These are phyloP conservation scores for Erysimum cheiri DNA, from an alignment of 441 rosid genomes.

Conservation along the genomic window DNA sequence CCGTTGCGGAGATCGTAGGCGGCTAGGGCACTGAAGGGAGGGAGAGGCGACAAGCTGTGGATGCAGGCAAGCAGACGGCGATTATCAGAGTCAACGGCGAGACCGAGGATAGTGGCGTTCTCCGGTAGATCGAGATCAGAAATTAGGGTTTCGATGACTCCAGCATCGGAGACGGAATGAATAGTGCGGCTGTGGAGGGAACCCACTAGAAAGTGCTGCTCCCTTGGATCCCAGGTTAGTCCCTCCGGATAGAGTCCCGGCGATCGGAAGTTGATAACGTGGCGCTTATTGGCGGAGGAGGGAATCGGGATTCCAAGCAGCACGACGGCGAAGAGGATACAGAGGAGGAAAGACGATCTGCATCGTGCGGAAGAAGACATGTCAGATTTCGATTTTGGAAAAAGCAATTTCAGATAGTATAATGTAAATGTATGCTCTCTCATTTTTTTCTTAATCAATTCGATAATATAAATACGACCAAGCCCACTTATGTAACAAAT, in stretches of 20 bases:
- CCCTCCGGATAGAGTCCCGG: conserved; percentile 77
- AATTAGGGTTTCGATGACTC: conserved; percentile 62
- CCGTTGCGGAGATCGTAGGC: conserved; percentile 72
- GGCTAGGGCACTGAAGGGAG: conserved; percentile 76
- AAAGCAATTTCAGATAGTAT: neutral
- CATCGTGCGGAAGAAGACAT: conserved; percentile 3
- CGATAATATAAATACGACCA: neutral
- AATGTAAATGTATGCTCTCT: no score
- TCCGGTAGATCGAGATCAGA: conserved; percentile 64
- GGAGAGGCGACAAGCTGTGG: conserved; percentile 58
- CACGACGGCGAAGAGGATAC: conserved; percentile 39
- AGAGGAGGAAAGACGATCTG: conserved; percentile 4
- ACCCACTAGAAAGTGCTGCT: conserved; percentile 82
- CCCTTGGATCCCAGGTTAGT: conserved; percentile 69
- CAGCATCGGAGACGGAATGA: conserved; percentile 83
- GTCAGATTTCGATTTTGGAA: conserved; percentile 4
- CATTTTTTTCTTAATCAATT: neutral
- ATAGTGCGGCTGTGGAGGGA: conserved; percentile 65
- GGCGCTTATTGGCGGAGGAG: conserved; percentile 48
- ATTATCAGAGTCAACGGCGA: conserved; percentile 61
- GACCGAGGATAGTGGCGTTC: conserved; percentile 61
- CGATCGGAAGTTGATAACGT: conserved; percentile 72
- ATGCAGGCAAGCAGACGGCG: conserved; percentile 71
- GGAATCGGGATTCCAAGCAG: conserved; percentile 12
- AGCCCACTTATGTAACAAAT: neutral